Percentiles rank a stretch among this genome's conserved stretches.
phyloP scores from a whole-genome alignment of 176 grass and related monocot species.

The Tillandsia leiboldiana region DNA sequence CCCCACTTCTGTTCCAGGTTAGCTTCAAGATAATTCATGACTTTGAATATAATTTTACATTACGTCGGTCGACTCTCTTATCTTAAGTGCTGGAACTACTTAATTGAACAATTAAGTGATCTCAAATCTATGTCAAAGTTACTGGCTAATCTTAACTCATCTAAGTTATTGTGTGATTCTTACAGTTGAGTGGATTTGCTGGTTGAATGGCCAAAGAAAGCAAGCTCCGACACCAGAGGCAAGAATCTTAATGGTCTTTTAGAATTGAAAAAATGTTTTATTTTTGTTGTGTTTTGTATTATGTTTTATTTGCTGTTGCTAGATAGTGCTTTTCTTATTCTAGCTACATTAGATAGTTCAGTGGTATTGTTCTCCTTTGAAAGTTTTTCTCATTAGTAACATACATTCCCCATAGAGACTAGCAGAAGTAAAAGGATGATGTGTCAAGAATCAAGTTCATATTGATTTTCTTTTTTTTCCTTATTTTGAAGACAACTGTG shows the following conservation, averaged over 20 bases:
- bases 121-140: no score
- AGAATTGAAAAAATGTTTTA: background rate
- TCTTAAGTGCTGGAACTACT: background rate
- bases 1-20: slow-evolving; percentile 74
- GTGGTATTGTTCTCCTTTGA: background rate
- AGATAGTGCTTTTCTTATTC: background rate
- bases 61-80: no score
- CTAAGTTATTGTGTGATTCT: slow-evolving; percentile 1
- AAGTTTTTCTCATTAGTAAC: background rate
- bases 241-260: slow-evolving; percentile 2
- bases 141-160: no score
- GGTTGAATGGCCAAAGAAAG: slow-evolving; percentile 95
- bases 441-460: no score
- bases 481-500: no score
- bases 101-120: no score
- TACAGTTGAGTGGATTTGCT: slow-evolving; percentile 99
- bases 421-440: no score
- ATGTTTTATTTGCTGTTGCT: background rate
- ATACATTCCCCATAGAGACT: no score
- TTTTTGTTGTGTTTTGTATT: background rate
- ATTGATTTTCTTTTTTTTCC: no score
- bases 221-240: slow-evolving; percentile 77
- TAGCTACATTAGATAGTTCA: background rate
- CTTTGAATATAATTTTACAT: no score
- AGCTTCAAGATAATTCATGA: background rate